phyloP scores from a whole-genome alignment of 352 stramenopile species.

The Globisporangium solare region DNA sequence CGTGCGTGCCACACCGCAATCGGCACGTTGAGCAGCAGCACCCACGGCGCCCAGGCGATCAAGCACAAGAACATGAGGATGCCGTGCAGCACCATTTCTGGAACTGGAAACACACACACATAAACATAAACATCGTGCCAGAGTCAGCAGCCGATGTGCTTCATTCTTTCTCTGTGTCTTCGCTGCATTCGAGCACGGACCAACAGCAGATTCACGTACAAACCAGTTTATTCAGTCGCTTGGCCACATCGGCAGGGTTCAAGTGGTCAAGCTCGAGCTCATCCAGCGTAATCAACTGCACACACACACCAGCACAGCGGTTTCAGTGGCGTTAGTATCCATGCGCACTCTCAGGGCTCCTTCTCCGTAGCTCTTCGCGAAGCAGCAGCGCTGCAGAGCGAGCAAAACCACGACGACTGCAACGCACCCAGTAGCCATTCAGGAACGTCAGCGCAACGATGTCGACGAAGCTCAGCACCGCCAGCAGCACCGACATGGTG shows the following conservation, averaged over 20 bases:
- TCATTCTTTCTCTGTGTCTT: too few relatives aligned
- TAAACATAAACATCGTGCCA: not conserved
- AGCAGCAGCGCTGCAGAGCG: not conserved
- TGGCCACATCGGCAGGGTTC: constrained; percentile 80
- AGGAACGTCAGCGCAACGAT: constrained; percentile 85
- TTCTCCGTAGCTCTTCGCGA: constrained; percentile 3
- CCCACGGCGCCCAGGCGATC: constrained; percentile 65
- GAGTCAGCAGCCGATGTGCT: not conserved
- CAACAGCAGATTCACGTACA: constrained; percentile 28
- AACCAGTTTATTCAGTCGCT: constrained; percentile 84
- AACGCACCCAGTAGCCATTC: constrained; percentile 82
- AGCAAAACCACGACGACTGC: not conserved
- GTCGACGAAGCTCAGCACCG: constrained; percentile 78
- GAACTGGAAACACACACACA: constrained; percentile 30
- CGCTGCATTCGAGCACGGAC: not conserved
- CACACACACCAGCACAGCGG: constrained; percentile 1
- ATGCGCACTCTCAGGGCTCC: too few relatives aligned
- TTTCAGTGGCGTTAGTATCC: not conserved
- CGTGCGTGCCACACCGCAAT: constrained; percentile 70
- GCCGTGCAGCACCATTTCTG: constrained; percentile 77
- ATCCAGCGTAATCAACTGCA: constrained; percentile 77
- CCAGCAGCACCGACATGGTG: constrained; percentile 71
- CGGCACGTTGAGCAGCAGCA: constrained; percentile 78
- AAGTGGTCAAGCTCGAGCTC: constrained; percentile 85
- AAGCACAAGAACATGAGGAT: constrained; percentile 74